These are phyloP conservation scores for Jaminaea rosea DNA, from an alignment of 1,284 basidiomycete species.

Conservation along the genomic window DNA sequence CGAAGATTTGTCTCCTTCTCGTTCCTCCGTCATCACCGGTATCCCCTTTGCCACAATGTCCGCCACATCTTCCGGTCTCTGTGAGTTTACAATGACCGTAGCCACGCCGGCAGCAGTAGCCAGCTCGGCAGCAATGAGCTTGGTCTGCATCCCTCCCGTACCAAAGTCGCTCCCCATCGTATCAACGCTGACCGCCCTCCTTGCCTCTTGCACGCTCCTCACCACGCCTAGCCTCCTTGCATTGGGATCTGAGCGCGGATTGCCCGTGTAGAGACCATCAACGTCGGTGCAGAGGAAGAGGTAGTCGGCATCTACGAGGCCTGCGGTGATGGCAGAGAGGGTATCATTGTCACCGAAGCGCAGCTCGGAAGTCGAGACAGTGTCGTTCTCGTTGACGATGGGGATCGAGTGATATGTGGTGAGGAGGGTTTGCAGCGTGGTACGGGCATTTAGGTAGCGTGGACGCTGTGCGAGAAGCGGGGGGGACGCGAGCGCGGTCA, in stretches of 20 bases:
- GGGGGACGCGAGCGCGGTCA: neutral
- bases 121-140: slow-evolving; percentile 94
- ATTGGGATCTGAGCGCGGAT: slow-evolving; percentile 77
- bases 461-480: slow-evolving; percentile 12
- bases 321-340: slow-evolving; percentile 87
- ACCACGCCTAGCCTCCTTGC: slow-evolving; percentile 76
- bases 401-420: slow-evolving; percentile 23
- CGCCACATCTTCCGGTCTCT: slow-evolving; percentile 60
- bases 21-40: slow-evolving; percentile 1
- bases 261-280: slow-evolving; percentile 88
- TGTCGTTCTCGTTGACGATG: slow-evolving; percentile 47
- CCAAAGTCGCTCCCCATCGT: slow-evolving; percentile 87
- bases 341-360: slow-evolving; percentile 99
- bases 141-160: slow-evolving; percentile 98
- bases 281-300: slow-evolving; percentile 95
- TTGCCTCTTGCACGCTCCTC: slow-evolving; percentile 69
- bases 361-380: slow-evolving; percentile 60
- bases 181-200: slow-evolving; percentile 77
- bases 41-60: slow-evolving; percentile 57
- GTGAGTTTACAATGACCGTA: slow-evolving; percentile 63
- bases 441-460: slow-evolving; percentile 39
- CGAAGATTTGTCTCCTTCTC: neutral
- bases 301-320: slow-evolving; percentile 95
- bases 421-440: slow-evolving; percentile 38
- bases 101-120: slow-evolving; percentile 92